phyloP scores from a whole-genome alignment of 345 rosid genomes.

The Turritis glabra region DNA sequence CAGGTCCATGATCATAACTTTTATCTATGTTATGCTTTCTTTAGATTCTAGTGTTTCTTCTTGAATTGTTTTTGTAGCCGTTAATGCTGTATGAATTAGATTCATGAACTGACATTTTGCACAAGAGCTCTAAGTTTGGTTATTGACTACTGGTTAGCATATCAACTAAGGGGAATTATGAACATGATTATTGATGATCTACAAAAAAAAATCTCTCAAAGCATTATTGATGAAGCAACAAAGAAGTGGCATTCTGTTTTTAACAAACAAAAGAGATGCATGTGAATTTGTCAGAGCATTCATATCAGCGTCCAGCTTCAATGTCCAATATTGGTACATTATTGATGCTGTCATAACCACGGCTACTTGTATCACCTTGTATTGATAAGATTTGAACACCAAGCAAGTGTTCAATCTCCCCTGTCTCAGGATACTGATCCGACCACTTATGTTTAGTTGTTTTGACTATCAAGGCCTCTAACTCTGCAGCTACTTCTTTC shows the following conservation, averaged over 20 bases:
- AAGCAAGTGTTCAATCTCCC: constrained; percentile 23
- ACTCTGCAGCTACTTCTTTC: constrained; percentile 36
- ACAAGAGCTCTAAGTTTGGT: not conserved
- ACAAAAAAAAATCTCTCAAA: not conserved
- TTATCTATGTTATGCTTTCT: not conserved
- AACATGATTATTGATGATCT: not conserved
- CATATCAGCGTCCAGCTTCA: not conserved
- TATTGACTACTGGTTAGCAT: not conserved
- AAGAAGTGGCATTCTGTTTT: not conserved
- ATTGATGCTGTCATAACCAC: constrained; percentile 10
- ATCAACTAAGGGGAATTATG: not conserved
- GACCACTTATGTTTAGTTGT: not conserved
- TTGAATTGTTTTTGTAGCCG: not conserved
- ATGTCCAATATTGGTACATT: not conserved
- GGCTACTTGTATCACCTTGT: not conserved
- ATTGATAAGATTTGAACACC: not conserved
- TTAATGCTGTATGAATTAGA: not conserved
- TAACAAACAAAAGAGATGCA: not conserved
- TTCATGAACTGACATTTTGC: not conserved
- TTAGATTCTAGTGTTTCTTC: not conserved
- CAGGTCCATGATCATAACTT: not conserved
- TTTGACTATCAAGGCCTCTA: constrained; percentile 28
- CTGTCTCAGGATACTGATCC: not conserved
- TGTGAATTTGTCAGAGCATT: not conserved
- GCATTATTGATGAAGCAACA: not conserved